These are phyloP conservation scores for Eimeria nieschulzi DNA, from an alignment of 169 alveolate genomes.

Conservation along the genomic window DNA sequence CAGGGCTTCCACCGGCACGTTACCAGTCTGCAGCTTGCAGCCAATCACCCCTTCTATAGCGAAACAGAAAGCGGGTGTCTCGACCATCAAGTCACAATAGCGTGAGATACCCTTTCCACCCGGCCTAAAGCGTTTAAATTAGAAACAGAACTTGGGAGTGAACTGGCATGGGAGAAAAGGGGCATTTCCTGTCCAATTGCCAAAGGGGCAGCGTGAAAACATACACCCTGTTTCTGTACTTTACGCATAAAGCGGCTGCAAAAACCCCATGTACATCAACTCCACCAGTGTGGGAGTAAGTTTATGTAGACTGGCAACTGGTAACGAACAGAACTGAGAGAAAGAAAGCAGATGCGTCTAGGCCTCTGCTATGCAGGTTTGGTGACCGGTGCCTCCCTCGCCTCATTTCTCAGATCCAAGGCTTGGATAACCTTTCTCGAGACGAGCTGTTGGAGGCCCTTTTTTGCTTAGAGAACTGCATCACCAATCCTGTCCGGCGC, in stretches of 20 bases:
- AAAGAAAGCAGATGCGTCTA: too few relatives aligned
- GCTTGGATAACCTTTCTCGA: not conserved
- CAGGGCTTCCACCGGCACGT: constrained; percentile 13
- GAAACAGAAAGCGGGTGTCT: constrained; percentile 20
- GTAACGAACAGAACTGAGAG: too few relatives aligned
- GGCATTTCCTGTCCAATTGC: too few relatives aligned
- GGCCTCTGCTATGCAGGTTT: not conserved
- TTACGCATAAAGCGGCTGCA: too few relatives aligned
- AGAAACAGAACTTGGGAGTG: too few relatives aligned
- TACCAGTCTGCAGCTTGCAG: not conserved
- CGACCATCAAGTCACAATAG: constrained; percentile 5
- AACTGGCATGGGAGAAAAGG: too few relatives aligned
- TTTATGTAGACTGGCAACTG: too few relatives aligned
- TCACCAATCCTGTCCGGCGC: constrained; percentile 3
- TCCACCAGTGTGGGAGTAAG: too few relatives aligned
- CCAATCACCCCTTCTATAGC: constrained; percentile 2
- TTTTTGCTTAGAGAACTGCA: not conserved
- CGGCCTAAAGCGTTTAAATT: too few relatives aligned
- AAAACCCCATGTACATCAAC: too few relatives aligned
- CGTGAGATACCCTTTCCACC: not conserved
- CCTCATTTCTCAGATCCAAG: not conserved
- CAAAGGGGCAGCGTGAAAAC: too few relatives aligned
- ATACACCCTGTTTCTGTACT: too few relatives aligned
- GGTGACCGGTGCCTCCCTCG: constrained; percentile 5
- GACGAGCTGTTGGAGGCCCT: constrained; percentile 3